A percentile compares a stretch with the other conserved stretches of the same genome.
phyloP scores from a whole-genome alignment of 805 yeast genomes.

The Candida michaelii region DNA sequence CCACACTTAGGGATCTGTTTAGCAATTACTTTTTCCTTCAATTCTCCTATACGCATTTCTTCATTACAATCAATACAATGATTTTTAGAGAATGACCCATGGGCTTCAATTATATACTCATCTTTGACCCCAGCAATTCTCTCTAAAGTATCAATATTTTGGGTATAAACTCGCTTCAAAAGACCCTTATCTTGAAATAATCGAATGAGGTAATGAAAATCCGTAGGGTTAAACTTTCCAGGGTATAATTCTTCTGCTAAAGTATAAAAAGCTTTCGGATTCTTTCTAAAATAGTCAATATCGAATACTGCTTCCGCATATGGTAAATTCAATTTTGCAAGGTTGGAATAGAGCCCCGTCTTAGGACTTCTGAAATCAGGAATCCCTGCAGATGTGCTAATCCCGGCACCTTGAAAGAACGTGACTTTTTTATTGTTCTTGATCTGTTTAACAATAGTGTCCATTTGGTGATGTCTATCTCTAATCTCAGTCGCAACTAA shows the following conservation, averaged over 20 bases:
- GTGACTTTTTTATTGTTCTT: slow-evolving; percentile 46
- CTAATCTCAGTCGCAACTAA: too few species aligned
- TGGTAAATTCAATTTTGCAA: slow-evolving; percentile 72
- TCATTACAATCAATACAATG: slow-evolving; percentile 77
- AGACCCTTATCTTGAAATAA: slow-evolving; percentile 62
- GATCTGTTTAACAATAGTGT: slow-evolving; percentile 32
- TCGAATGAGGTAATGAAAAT: slow-evolving; percentile 72
- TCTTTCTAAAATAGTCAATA: slow-evolving; percentile 70
- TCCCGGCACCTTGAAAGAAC: slow-evolving; percentile 89
- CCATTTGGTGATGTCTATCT: too few species aligned
- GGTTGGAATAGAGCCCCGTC: slow-evolving; percentile 84
- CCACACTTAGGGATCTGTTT: slow-evolving; percentile 56
- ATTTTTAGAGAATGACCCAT: slow-evolving; percentile 85
- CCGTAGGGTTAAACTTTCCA: slow-evolving; percentile 80
- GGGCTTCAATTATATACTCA: slow-evolving; percentile 80
- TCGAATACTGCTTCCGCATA: slow-evolving; percentile 96
- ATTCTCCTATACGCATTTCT: slow-evolving; percentile 48
- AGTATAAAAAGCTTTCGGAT: slow-evolving; percentile 82
- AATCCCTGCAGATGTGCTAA: slow-evolving; percentile 89
- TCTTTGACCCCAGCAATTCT: slow-evolving; percentile 73
- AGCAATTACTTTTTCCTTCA: slow-evolving; percentile 42
- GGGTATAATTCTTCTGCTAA: slow-evolving; percentile 86
- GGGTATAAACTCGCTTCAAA: slow-evolving; percentile 78
- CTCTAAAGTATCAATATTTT: slow-evolving; percentile 91
- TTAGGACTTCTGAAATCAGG: slow-evolving; percentile 93